A percentile compares a stretch with the other conserved stretches of the same genome.
These are phyloP conservation scores for Aspergillus coremiiformis DNA, from an alignment of 495 filamentous ascomycete genomes.

Conservation along the genomic window DNA sequence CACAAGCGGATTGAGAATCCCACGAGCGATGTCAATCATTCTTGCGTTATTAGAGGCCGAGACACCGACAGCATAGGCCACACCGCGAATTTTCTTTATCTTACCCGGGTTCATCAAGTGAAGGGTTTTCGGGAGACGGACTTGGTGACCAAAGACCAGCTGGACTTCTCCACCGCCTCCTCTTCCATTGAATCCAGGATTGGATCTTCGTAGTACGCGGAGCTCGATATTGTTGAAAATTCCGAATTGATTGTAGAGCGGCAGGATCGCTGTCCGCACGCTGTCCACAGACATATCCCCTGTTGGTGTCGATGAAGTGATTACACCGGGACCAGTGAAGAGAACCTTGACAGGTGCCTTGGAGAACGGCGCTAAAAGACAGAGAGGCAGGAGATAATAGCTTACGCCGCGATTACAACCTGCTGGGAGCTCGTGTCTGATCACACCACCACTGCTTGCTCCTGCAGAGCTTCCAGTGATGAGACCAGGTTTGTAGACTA, in stretches of 20 bases:
- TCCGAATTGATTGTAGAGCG: conserved; percentile 82
- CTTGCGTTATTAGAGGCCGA: conserved; percentile 85
- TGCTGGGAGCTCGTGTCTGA: conserved; percentile 70
- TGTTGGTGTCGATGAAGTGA: conserved; percentile 70
- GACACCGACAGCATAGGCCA: conserved; percentile 87
- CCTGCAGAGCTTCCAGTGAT: conserved; percentile 74
- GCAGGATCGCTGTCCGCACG: conserved; percentile 86
- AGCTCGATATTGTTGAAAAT: conserved; percentile 84
- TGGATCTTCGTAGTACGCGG: conserved; percentile 70
- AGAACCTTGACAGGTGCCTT: conserved; percentile 82
- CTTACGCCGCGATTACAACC: conserved; percentile 72
- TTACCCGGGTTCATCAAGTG: conserved; percentile 79
- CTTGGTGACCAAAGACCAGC: conserved; percentile 82
- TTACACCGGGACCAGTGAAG: conserved; percentile 86
- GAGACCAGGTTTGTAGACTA: conserved; percentile 85
- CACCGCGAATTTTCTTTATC: conserved; percentile 83
- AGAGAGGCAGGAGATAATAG: conserved; percentile 87
- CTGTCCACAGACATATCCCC: conserved; percentile 88
- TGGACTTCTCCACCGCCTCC: conserved; percentile 90
- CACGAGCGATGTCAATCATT: conserved; percentile 87
- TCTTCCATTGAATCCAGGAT: conserved; percentile 59
- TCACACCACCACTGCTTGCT: conserved; percentile 58
- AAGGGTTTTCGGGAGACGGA: conserved; percentile 87
- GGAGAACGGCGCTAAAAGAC: conserved; percentile 85
- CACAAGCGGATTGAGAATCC: conserved; percentile 76